phyloP scores from a whole-genome alignment of 1,139 yeast genomes.

The Scheffersomyces cryptocercus region DNA sequence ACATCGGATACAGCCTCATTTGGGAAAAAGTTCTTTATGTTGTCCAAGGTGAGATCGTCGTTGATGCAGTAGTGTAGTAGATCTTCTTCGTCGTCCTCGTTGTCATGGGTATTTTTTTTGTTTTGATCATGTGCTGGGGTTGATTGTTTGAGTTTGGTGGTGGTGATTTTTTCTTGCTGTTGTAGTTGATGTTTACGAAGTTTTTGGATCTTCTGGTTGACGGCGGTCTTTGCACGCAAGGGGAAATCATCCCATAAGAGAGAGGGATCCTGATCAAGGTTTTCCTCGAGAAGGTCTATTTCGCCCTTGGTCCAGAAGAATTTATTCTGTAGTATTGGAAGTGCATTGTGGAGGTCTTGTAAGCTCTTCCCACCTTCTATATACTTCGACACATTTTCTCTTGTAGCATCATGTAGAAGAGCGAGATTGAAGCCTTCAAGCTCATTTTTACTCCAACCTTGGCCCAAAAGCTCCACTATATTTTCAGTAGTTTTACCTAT shows the following conservation, averaged over 20 bases:
- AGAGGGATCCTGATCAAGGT: background rate
- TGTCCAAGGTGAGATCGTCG: background rate
- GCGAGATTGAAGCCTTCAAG: background rate
- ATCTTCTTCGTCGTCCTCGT: background rate
- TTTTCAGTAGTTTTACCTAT: background rate
- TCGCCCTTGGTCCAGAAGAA: conserved; percentile 8
- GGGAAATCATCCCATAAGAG: too few species aligned
- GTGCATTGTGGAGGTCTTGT: background rate
- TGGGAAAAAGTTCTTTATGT: background rate
- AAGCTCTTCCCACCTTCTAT: background rate
- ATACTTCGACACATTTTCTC: background rate
- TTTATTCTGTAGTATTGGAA: background rate
- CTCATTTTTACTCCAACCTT: background rate
- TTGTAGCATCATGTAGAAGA: background rate
- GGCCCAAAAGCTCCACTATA: background rate
- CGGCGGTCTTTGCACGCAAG: too few species aligned
- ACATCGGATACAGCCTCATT: background rate
- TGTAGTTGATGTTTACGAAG: too few species aligned
- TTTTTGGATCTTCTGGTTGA: too few species aligned
- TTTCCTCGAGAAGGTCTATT: conserved; percentile 2
- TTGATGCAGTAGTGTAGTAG: background rate
- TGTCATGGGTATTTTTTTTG: too few species aligned
- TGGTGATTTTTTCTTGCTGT: too few species aligned
- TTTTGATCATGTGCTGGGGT: too few species aligned
- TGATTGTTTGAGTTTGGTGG: too few species aligned